Conservation (phyloP, 768 basidiomycete species). For the Tephrocybe rancida region DNA sequence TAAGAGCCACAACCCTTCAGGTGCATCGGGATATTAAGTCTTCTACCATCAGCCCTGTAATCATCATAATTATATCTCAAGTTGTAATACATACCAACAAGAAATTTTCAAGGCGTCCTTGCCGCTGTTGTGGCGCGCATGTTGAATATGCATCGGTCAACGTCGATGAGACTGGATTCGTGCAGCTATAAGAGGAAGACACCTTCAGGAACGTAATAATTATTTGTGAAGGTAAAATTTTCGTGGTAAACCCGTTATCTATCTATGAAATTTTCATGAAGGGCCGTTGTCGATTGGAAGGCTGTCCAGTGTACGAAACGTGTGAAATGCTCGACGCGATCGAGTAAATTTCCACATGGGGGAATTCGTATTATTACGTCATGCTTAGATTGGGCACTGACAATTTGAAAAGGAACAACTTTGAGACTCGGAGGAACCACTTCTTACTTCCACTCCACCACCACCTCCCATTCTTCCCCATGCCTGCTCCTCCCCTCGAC, state of each 20-base stretch:
- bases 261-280: not conserved
- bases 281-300: too few relatives aligned
- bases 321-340: not conserved
- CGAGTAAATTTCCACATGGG: not conserved
- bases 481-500: conserved; percentile 53
- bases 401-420: conserved; percentile 4
- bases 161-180: too few relatives aligned
- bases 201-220: too few relatives aligned
- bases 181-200: too few relatives aligned
- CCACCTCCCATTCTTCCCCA: conserved; percentile 23
- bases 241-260: not conserved
- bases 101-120: too few relatives aligned
- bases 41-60: too few relatives aligned
- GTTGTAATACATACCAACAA: not conserved
- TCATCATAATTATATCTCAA: not conserved
- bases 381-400: conserved; percentile 10
- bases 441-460: conserved; percentile 20
- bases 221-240: too few relatives aligned
- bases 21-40: too few relatives aligned
- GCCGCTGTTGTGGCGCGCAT: not conserved
- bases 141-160: too few relatives aligned
- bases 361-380: conserved; percentile 18
- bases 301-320: not conserved
- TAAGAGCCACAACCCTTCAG: not conserved
- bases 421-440: not conserved